These are phyloP conservation scores for Boletus fagicola DNA, from an alignment of 768 basidiomycete species.

Conservation along the genomic window DNA sequence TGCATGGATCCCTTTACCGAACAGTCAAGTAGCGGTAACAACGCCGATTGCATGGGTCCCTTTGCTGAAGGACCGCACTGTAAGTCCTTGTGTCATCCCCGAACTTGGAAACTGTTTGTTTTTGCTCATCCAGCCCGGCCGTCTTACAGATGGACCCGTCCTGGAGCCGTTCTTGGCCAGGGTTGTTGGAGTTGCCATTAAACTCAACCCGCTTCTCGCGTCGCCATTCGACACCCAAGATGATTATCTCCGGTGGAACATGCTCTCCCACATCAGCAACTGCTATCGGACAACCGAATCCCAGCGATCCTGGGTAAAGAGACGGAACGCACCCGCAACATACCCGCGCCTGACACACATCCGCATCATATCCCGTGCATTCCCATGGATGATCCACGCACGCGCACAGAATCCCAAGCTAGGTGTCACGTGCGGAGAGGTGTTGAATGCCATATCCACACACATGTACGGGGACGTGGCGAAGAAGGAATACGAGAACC, in stretches of 20 bases:
- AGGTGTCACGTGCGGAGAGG: constrained; percentile 70
- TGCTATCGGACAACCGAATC: constrained; percentile 65
- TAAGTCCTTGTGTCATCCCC: constrained; percentile 27
- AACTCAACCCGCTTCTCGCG: constrained; percentile 61
- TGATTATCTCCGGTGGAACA: constrained; percentile 68
- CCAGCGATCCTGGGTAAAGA: constrained; percentile 61
- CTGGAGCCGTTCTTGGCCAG: constrained; percentile 57
- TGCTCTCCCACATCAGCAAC: constrained; percentile 61
- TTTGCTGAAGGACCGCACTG: constrained; percentile 45
- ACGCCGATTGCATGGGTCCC: constrained; percentile 33
- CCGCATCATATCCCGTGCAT: constrained; percentile 48
- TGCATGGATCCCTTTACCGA: too few relatives aligned
- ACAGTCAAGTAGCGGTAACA: too few relatives aligned
- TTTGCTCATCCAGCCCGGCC: constrained; percentile 15
- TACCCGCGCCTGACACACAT: constrained; percentile 56
- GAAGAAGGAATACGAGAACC: constrained; percentile 50
- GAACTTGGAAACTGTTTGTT: neutral
- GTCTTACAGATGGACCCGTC: constrained; percentile 61
- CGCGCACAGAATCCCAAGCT: constrained; percentile 41
- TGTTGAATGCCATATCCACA: constrained; percentile 53
- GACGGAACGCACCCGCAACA: constrained; percentile 64
- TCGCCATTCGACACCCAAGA: constrained; percentile 44
- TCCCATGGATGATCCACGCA: constrained; percentile 58
- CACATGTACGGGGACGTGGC: constrained; percentile 51
- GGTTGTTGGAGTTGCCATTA: constrained; percentile 45